Base-by-base conservation (phyloP, 495 filamentous ascomycete species). In the Darksidea phi region DNA sequence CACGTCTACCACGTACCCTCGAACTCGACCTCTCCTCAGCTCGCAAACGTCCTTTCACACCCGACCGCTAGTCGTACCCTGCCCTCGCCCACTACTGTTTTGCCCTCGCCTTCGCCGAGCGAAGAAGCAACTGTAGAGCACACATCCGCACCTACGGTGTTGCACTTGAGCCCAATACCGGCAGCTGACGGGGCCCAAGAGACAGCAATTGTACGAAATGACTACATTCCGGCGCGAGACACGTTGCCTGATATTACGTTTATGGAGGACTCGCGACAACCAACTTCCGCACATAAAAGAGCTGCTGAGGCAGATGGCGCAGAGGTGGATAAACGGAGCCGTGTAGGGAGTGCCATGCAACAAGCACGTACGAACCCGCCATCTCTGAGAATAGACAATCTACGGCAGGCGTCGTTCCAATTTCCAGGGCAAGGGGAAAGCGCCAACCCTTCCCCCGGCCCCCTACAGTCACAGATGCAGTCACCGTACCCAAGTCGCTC, bases 11-110 rank as follows among this genome's bases (percentile, higher is more conserved):
- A 58, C 15, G 25, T 48, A 28, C 46, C 66, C 18, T 68, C 66
- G n/a, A 68, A 64, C 41, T 68, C 66, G 10, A 65, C 57, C 25
- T 68, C 66, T 6, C 66, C 66, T 20, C 57, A 64, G 25, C 57
- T 68, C 17, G 61, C 61, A 32, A 68, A 64, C 46, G 53, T 45
- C 37, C 15, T 68, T 12, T 52, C 57, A 1, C 47, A 48, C 4
- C 47, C 36, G 8, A 21, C 7, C 12, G 4, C 41, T 1, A 20
- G 32, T 13, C 38, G 38, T 25, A 41, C 56, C 11, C 25, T 48
- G 18, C 66, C 54, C 23, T 37, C 24, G 28, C 32, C 20, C 20
- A 36, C 25, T 41, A 18, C 32, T 11, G 53, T 68, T 6, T 48
- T 68, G 5, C 66, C 61, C 20, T 68, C 66, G 10, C 66, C 66